Evolutionary conservation across 345 rosid genomes (phyloP).

Genomic region (Passiflora organensis): DNA sequence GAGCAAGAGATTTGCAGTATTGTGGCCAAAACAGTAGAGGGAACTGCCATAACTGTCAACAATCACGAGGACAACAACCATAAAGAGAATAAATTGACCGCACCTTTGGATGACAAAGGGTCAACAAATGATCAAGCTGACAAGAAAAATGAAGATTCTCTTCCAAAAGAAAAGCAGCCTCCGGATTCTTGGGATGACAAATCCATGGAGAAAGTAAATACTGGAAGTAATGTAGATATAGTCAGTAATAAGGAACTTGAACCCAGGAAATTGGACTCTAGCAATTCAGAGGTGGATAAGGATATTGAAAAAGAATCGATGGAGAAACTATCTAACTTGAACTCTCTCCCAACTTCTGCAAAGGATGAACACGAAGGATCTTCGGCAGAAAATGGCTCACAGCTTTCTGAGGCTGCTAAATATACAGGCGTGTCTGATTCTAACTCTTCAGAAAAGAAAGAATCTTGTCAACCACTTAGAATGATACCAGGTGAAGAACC

Average conservation of each 20-base stretch:
- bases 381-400: slow-evolving; percentile 3
- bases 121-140: slow-evolving; percentile 24
- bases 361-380: slow-evolving; percentile 31
- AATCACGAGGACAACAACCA: slow-evolving; percentile 31
- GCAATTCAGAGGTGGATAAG: slow-evolving; percentile 18
- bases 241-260: slow-evolving; percentile 27
- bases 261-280: slow-evolving; percentile 32
- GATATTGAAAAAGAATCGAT: slow-evolving; percentile 23
- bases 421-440: slow-evolving; percentile 9
- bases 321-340: slow-evolving; percentile 17
- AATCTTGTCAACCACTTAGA: slow-evolving; percentile 5
- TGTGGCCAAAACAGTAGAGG: slow-evolving; percentile 32
- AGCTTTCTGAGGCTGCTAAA: slow-evolving; percentile 4
- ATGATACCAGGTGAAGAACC: slow-evolving; percentile 26
- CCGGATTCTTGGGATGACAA: slow-evolving; percentile 28
- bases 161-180: slow-evolving; percentile 41
- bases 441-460: slow-evolving; percentile 5
- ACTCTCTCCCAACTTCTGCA: slow-evolving; percentile 19
- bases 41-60: slow-evolving; percentile 34
- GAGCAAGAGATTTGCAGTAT: slow-evolving; percentile 42
- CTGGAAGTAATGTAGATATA: slow-evolving; percentile 17
- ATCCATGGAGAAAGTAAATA: slow-evolving; percentile 23
- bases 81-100: slow-evolving; percentile 27
- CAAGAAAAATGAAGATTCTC: slow-evolving; percentile 32
- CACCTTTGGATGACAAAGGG: slow-evolving; percentile 28